These are phyloP conservation scores for Tremellales sp. DNA, from an alignment of 1,284 basidiomycete species.

Conservation along the genomic window DNA sequence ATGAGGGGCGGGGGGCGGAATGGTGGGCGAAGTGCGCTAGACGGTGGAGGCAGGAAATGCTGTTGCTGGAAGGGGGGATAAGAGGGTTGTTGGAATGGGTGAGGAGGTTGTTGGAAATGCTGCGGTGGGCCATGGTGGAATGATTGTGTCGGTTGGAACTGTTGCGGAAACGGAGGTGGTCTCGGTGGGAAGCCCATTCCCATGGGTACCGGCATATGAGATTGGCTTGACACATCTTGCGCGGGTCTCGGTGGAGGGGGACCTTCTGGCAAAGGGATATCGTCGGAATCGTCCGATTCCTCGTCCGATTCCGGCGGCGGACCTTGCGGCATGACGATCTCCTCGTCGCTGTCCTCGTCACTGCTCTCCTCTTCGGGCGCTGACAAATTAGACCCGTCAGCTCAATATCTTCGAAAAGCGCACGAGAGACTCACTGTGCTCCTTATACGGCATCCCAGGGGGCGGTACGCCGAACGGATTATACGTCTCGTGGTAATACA, in stretches of 20 bases:
- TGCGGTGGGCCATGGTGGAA: background rate
- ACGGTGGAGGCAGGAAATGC: background rate
- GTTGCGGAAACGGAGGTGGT: conserved; percentile 14
- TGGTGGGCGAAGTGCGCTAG: background rate
- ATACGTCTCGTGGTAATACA: conserved; percentile 89
- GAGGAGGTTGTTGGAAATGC: conserved; percentile 6
- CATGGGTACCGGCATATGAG: conserved; percentile 24
- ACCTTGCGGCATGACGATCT: conserved; percentile 80
- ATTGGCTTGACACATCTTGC: conserved; percentile 10
- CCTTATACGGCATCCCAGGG: conserved; percentile 90
- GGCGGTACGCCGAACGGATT: conserved; percentile 95
- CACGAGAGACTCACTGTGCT: conserved; percentile 62
- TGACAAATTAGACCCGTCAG: background rate
- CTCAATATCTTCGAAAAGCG: background rate
- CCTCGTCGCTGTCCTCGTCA: conserved; percentile 55
- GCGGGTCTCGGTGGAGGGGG: conserved; percentile 44
- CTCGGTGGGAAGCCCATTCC: background rate
- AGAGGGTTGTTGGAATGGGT: conserved; percentile 6
- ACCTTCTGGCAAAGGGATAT: conserved; percentile 50
- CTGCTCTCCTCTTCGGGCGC: conserved; percentile 39
- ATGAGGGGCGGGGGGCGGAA: conserved; percentile 29
- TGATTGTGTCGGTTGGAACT: conserved; percentile 14
- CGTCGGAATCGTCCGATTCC: conserved; percentile 46
- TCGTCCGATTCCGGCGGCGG: conserved; percentile 58
- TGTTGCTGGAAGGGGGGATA: conserved; percentile 6